Evolutionary conservation across 1,284 basidiomycete species (phyloP).

Genomic region (Mrakiaceae sp.): DNA sequence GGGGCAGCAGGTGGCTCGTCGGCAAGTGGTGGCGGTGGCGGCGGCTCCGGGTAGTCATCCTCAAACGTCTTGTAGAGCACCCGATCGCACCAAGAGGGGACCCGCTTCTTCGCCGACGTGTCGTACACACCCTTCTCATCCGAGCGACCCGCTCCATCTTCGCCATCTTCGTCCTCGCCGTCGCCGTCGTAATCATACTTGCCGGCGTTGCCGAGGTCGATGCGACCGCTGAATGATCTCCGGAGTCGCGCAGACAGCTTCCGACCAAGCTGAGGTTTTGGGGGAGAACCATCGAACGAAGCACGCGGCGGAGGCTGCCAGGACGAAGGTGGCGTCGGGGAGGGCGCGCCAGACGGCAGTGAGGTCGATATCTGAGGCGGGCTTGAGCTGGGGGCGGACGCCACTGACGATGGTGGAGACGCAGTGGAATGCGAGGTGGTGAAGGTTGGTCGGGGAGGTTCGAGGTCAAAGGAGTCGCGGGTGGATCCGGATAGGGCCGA

Average conservation of each 20-base stretch:
- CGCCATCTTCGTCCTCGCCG: slow-evolving; percentile 3
- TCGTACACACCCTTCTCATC: slow-evolving; percentile 10
- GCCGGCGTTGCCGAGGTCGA: background rate
- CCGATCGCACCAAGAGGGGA: slow-evolving; percentile 31
- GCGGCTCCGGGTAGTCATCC: slow-evolving; percentile 2
- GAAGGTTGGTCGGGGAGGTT: background rate
- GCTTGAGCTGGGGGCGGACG: background rate
- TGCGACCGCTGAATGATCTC: slow-evolving; percentile 4
- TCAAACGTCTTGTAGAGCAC: slow-evolving; percentile 32
- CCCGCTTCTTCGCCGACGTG: slow-evolving; percentile 9
- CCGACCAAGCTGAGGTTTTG: slow-evolving; percentile 5
- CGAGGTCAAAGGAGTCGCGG: slow-evolving; percentile 7
- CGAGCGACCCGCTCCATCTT: background rate
- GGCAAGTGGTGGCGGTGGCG: background rate
- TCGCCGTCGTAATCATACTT: slow-evolving; percentile 11
- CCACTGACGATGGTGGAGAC: background rate
- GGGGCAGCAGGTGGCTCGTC: background rate
- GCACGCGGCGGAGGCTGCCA: background rate
- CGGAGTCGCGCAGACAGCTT: slow-evolving; percentile 9
- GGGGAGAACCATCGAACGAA: slow-evolving; percentile 10
- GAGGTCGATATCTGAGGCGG: background rate
- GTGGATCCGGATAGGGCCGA: background rate
- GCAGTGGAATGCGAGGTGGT: background rate
- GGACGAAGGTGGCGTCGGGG: background rate
- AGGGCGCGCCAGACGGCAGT: background rate